Base-by-base conservation (phyloP, 2,329 filamentous ascomycete genomes). In the Aspergillus luchuensis region DNA sequence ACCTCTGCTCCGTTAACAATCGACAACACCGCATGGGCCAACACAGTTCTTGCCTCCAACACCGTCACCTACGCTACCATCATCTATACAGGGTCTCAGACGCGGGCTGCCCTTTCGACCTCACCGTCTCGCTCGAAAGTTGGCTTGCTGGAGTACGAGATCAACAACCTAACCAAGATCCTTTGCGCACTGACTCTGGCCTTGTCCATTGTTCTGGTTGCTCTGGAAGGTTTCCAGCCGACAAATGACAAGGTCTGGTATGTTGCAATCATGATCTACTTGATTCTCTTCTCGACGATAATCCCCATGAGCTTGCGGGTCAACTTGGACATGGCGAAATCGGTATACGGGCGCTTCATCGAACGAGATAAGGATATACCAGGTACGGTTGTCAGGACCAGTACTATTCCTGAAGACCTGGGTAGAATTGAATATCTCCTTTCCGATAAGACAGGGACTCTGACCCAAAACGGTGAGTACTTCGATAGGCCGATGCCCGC, bases 281-380 rank as follows among this genome's bases (percentile, higher is more conserved):
- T 99, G 64, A 96, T 99, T 62, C 82, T 99, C 1, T 99, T 99
- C 81, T 98, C 94, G n/a, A 98, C 94, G 0, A 99, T 99, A 71
- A 96, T 99, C 25, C 95, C 95, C 1, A 97, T 99, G 76, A 96
- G 92, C 78, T 82, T 99, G 67, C 90, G 95, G 54, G 95, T 99
- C 67, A 99, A 99, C 73, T 82, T 99, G 17, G 95, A 99, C 72
- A 89, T 99, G 86, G 96, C 94, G 41, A 99, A 99, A 78, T 94
- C 91, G 58, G 92, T 95, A 2, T 99, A 97, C 76, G 96, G 93
- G 8, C 91, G 90, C 79, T 97, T 97, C 72, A 99, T 99, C 60
- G 92, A 99, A 73, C 85, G 89, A 52, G 95, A 99, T 71, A 83
- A 89, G 41, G 94, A 90, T 19, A 99, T 99, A 61, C 89, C 91